A percentile compares a stretch with the other conserved stretches of the same genome.
These are phyloP conservation scores for Collybiopsis luxurians DNA, from an alignment of 768 basidiomycete genomes.

Conservation along the genomic window DNA sequence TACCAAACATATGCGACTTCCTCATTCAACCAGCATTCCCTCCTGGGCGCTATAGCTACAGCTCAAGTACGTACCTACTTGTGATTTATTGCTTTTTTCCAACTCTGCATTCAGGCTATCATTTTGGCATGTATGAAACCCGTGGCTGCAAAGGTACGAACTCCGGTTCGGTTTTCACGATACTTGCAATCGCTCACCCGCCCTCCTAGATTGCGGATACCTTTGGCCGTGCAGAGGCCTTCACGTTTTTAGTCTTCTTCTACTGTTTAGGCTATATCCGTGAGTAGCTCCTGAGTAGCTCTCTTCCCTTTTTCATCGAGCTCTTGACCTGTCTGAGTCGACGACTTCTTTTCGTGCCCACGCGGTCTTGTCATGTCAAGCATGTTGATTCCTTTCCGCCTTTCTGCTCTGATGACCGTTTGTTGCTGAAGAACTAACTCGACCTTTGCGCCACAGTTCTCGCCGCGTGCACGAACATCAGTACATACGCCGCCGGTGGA, in stretches of 20 bases:
- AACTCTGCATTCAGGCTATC: not conserved
- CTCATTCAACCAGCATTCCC: conserved; percentile 16
- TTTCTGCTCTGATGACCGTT: not conserved
- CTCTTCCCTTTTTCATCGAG: not conserved
- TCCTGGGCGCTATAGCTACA: conserved; percentile 18
- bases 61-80: conserved; percentile 17
- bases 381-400: not conserved
- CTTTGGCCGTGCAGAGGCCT: conserved; percentile 6
- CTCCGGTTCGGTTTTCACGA: too few species aligned
- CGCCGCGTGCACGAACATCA: conserved; percentile 27
- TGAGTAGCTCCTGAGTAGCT: not conserved
- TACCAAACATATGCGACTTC: conserved; percentile 44
- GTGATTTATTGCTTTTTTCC: not conserved
- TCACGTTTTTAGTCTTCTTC: conserved; percentile 35
- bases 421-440: not conserved
- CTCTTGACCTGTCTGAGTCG: not conserved
- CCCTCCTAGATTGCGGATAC: not conserved
- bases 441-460: conserved; percentile 22
- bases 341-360: too few species aligned
- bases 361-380: too few species aligned
- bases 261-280: conserved; percentile 29
- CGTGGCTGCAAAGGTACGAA: conserved; percentile 51
- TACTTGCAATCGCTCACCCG: conserved; percentile 25
- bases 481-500: conserved; percentile 32
- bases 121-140: conserved; percentile 34